Evolutionary conservation across 2,329 filamentous ascomycete species (phyloP).

Genomic region (Albifimbria verrucaria): DNA sequence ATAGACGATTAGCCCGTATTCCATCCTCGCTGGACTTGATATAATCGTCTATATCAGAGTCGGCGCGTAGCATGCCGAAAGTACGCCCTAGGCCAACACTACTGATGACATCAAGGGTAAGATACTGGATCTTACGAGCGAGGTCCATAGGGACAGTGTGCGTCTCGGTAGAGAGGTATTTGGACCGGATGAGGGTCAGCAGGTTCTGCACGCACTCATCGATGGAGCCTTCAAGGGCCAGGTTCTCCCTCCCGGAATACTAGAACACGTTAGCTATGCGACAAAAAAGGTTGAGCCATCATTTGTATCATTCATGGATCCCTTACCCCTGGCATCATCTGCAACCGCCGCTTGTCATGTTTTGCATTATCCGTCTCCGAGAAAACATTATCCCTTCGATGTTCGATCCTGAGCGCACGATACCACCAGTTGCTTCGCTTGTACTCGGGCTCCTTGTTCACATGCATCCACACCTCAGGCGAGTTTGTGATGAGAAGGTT

Average conservation of each 20-base stretch:
- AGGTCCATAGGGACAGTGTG: constrained; percentile 38
- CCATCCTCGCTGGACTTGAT: constrained; percentile 31
- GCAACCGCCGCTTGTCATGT: constrained; percentile 42
- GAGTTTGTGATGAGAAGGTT: constrained; percentile 47
- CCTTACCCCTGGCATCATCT: constrained; percentile 48
- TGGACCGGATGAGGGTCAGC: constrained; percentile 38
- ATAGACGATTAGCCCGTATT: constrained; percentile 19
- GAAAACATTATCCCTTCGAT: constrained; percentile 50
- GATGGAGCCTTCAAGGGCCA: constrained; percentile 44
- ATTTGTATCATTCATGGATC: background rate
- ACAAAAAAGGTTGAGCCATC: too few species aligned
- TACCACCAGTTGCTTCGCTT: constrained; percentile 40
- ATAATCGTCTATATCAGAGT: constrained; percentile 41
- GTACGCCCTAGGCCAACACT: constrained; percentile 45
- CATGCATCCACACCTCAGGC: constrained; percentile 42
- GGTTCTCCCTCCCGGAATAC: constrained; percentile 56
- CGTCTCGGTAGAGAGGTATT: constrained; percentile 35
- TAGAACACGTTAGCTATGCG: constrained; percentile 13
- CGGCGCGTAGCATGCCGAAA: constrained; percentile 44
- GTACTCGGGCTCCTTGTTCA: constrained; percentile 39
- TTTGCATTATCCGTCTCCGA: constrained; percentile 44
- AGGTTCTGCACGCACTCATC: constrained; percentile 44
- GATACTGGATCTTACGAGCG: constrained; percentile 43
- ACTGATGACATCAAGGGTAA: constrained; percentile 53
- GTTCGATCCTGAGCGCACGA: constrained; percentile 43